Base-by-base conservation (phyloP, 2,329 filamentous ascomycete species). In the Paecilomyces dactylethromorphus region DNA sequence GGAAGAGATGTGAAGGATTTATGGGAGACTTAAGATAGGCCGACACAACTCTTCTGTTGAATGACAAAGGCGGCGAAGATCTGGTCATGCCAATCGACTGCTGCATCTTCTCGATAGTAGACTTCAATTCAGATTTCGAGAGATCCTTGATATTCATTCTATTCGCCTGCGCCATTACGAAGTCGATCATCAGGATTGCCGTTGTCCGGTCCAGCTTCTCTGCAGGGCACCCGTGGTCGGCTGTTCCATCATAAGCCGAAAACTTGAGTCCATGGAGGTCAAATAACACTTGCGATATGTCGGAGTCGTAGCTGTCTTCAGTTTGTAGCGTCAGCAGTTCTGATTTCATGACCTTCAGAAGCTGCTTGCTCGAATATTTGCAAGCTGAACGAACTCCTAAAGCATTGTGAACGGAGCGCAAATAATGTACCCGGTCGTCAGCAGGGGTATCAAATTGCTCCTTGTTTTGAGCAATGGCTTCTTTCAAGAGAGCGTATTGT, bases 81-180 rank as follows among this genome's bases (percentile, higher is more conserved):
- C 92, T 96, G 29, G 88, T 84, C 18, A 79, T 75, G 1, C 91
- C 91, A 57, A 97, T 88, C 4, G 90, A 88, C 64, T 91, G 87
- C 71, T 97, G 92, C 75, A 99, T 91, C 65, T 92, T 92, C 60
- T 99, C 94, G 59, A 99, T 94, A 0, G 92, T 91, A 15, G 82
- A 85, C 71, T 93, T 95, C 57, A 99, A 80, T 58, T 97, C 91
- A 15, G 92, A 94, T 72, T 96, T 97, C 15, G 92, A 84, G 18
- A 97, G 78, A 64, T 97, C 94, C 68, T 93, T 96, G 78, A 96
- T 89, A 22, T 90, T 87, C 80, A 97, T 88, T 61, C 89, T 87
- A 55, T 88, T 87, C 1, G 91, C 91, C 59, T 97, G 86, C 35
- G 85, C 80, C 68, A 95, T 88, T 39, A 97, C 84, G 68, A 92